Base-by-base conservation (phyloP, 169 alveolate species). In the Plasmodium vivax region DNA sequence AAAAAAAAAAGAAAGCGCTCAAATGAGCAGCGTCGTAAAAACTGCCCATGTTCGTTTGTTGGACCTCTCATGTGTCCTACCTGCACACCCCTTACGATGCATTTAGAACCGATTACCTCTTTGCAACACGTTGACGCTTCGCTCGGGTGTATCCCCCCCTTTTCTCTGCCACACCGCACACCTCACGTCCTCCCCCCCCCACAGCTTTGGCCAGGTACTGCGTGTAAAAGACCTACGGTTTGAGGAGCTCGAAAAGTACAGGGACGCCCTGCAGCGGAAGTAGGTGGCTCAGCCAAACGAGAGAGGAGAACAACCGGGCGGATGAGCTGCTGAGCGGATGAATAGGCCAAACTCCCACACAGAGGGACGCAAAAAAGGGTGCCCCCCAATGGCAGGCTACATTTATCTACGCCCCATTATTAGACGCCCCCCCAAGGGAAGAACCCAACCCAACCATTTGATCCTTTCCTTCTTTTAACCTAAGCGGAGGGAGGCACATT, bases 181-280 rank as follows among this genome's bases (percentile, higher is more conserved):
- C 41, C 6, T 47, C n/a, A 47, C 16, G 9, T 0, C 0, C 54
- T 1, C 54, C 58, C 58, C 16, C 75, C 8, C 75, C 6, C 19
- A 3, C 43, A 85, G 93, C 30, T 85, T 85, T 85, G 93, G 93
- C 16, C 77, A 62, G 19, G 85, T 85, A 30, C 54, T 85, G 27
- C 47, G 58, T 47, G 85, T 85, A 23, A 85, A 85, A 74, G 93
- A 85, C 79, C 79, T 85, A 9, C 27, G 93, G 16, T 85, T 74
- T 85, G 93, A 85, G 45, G 93, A 85, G 30, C 85, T 85, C 2
- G 93, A 85, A 41, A 85, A n/a, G 34, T 85, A 85, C 27, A 85
- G 80, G 51, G 93, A 85, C 5, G 27, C 56, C 80, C 62, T 85
- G 36, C 83, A 85, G 58, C 77, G 93, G 80, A 85, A 85, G 32